Conservation (phyloP, 2,329 filamentous ascomycete genomes). For the Tolypocladium endophyticum region DNA sequence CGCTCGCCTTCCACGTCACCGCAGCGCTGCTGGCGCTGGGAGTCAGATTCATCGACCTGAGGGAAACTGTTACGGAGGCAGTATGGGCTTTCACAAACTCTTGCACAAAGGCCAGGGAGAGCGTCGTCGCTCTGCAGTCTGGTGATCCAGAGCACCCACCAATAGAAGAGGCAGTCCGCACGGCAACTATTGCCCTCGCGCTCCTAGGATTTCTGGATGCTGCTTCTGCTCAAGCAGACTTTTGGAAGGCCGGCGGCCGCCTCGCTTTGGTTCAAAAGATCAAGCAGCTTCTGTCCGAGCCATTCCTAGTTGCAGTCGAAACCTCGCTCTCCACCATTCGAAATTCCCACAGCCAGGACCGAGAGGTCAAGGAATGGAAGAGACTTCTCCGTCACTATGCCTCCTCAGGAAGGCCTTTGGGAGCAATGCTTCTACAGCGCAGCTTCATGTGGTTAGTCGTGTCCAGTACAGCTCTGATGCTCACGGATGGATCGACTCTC, state of each 20-base stretch:
- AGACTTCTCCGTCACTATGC: conserved; percentile 76
- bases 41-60: conserved; percentile 57
- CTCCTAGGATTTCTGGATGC: conserved; percentile 87
- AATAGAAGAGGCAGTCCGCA: conserved; percentile 55
- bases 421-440: conserved; percentile 82
- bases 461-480: conserved; percentile 63
- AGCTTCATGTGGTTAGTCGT: conserved; percentile 81
- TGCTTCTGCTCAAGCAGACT: conserved; percentile 63
- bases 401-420: conserved; percentile 66
- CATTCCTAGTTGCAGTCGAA: conserved; percentile 78
- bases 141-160: conserved; percentile 47
- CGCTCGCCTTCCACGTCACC: conserved; percentile 67
- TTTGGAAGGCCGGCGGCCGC: conserved; percentile 71
- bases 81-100: conserved; percentile 64
- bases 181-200: conserved; percentile 70
- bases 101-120: conserved; percentile 53
- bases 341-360: conserved; percentile 59
- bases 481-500: conserved; percentile 50
- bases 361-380: conserved; percentile 73
- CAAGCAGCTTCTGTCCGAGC: conserved; percentile 66
- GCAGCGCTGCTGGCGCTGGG: conserved; percentile 75
- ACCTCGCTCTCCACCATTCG: conserved; percentile 84
- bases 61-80: conserved; percentile 53
- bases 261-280: conserved; percentile 62
- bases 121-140: conserved; percentile 39